A percentile compares a stretch with the other conserved stretches of the same genome.
Conservation (phyloP, 1,284 basidiomycete species). For the Bjerkandera adusta region DNA sequence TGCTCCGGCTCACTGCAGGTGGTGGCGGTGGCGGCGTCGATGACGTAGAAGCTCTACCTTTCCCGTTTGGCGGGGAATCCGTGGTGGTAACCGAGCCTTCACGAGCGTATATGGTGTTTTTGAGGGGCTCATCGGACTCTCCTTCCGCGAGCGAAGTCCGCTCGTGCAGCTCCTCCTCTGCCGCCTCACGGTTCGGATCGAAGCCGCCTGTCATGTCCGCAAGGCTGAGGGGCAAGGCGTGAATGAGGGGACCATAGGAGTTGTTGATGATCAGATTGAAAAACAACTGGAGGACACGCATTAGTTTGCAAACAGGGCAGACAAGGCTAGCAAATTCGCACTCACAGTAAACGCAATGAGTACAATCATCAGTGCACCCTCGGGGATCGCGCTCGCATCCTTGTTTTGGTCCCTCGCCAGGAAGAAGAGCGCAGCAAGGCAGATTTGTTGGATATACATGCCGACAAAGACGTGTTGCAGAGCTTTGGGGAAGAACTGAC, state of each 20-base stretch:
- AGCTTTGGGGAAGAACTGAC: conserved; percentile 94
- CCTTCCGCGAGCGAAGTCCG: conserved; percentile 15
- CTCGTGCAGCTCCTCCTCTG: conserved; percentile 22
- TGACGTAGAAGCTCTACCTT: too few relatives aligned
- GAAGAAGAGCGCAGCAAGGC: conserved; percentile 88
- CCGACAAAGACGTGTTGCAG: conserved; percentile 94
- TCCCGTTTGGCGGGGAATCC: too few relatives aligned
- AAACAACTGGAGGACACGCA: conserved; percentile 44
- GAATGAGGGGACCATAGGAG: conserved; percentile 65
- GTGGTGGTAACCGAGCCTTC: too few relatives aligned
- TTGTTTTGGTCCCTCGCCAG: conserved; percentile 56
- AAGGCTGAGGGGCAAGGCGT: conserved; percentile 73
- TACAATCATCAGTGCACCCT: conserved; percentile 83
- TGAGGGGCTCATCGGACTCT: too few relatives aligned
- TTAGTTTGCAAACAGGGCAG: neutral
- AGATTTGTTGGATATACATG: conserved; percentile 83
- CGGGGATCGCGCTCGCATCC: conserved; percentile 58
- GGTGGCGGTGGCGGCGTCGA: too few relatives aligned
- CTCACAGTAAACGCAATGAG: conserved; percentile 79
- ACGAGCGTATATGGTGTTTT: too few relatives aligned
- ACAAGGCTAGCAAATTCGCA: conserved; percentile 23
- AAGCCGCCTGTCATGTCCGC: conserved; percentile 63
- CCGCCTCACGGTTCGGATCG: conserved; percentile 20
- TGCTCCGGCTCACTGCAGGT: too few relatives aligned
- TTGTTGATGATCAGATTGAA: conserved; percentile 68